phyloP scores from a whole-genome alignment of 2,329 filamentous ascomycete species.

The Trichocomaceae sp. region DNA sequence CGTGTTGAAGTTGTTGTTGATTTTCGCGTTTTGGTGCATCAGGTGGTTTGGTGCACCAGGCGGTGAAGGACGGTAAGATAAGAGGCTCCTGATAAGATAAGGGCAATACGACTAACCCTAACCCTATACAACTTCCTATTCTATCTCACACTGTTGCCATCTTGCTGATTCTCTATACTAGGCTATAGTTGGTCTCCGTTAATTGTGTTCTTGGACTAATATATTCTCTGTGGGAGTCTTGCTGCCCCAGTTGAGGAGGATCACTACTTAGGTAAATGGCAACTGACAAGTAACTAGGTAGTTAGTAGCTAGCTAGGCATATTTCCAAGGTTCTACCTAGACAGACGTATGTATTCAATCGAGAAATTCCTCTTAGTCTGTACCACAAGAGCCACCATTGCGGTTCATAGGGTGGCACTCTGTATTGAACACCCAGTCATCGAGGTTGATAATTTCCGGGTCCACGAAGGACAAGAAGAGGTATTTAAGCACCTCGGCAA shows the following conservation, averaged over 20 bases:
- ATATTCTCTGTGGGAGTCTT: background rate
- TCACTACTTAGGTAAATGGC: background rate
- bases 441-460: conserved; percentile 52
- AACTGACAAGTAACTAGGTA: background rate
- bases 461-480: conserved; percentile 59
- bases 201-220: background rate
- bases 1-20: no score
- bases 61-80: no score
- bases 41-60: no score
- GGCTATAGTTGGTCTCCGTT: no score
- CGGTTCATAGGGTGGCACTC: conserved; percentile 49
- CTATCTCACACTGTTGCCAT: no score
- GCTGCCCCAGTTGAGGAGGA: background rate
- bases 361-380: background rate
- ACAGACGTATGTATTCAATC: background rate
- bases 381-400: background rate
- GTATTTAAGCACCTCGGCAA: conserved; percentile 60
- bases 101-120: background rate
- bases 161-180: background rate
- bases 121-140: no score
- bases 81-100: background rate
- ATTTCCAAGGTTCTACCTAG: no score
- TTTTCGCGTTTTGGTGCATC: no score
- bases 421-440: conserved; percentile 62
- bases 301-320: no score